Conservation (phyloP, 2,329 filamentous ascomycete genomes). For the Trichoderma breve region DNA sequence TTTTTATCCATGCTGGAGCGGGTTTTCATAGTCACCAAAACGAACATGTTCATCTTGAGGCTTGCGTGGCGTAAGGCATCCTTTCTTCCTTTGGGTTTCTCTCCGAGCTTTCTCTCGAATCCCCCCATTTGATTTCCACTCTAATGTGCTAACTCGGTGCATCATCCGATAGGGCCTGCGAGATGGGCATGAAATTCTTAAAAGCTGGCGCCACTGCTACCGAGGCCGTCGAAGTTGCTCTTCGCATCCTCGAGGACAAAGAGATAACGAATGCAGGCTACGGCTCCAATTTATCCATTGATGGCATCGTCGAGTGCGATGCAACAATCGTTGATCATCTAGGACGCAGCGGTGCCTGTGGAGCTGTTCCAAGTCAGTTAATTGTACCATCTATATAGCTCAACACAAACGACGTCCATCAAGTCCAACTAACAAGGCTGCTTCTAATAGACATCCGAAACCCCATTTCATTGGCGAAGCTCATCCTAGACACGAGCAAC, state of each 20-base stretch:
- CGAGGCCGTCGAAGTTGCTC: conserved; percentile 85
- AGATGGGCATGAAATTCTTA: conserved; percentile 76
- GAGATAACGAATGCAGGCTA: conserved; percentile 97
- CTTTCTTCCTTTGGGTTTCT: neutral
- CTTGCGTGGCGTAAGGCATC: conserved; percentile 78
- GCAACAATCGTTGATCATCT: conserved; percentile 89
- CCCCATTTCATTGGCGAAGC: conserved; percentile 80
- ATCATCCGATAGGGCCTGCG: conserved; percentile 63
- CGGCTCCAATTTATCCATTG: conserved; percentile 89
- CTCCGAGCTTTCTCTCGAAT: neutral
- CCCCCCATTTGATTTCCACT: neutral
- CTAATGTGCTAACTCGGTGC: neutral
- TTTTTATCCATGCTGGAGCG: conserved; percentile 94
- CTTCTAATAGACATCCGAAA: conserved; percentile 74
- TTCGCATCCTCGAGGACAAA: conserved; percentile 84
- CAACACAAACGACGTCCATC: neutral
- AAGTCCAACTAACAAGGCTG: neutral
- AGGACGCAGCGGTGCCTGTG: conserved; percentile 88
- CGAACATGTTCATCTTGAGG: conserved; percentile 77
- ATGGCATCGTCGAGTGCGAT: conserved; percentile 91
- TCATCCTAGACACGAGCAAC: conserved; percentile 75
- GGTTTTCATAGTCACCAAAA: conserved; percentile 90
- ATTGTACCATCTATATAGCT: neutral
- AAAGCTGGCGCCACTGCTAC: conserved; percentile 75
- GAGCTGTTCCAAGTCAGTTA: conserved; percentile 79